phyloP scores from a whole-genome alignment of 768 basidiomycete species.

The Naganishia friedmannii region DNA sequence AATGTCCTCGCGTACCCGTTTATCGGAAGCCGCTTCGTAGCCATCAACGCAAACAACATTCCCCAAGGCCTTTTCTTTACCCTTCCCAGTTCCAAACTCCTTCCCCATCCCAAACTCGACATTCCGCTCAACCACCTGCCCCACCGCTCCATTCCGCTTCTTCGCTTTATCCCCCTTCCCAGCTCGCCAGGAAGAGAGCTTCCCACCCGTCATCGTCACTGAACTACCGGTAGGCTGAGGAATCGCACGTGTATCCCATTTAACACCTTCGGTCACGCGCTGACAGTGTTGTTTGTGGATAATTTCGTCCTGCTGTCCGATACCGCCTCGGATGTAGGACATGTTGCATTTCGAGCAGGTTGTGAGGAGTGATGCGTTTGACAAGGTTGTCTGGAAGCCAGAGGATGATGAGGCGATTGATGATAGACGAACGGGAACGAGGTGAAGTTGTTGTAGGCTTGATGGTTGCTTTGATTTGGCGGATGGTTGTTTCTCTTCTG shows the following conservation, averaged over 20 bases:
- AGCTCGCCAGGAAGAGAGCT: background rate
- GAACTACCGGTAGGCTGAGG: background rate
- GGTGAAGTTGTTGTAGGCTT: constrained; percentile 30
- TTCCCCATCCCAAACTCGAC: constrained; percentile 35
- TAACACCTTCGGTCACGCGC: constrained; percentile 41
- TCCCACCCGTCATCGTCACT: constrained; percentile 9
- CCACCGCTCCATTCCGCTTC: constrained; percentile 28
- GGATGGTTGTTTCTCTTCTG: background rate
- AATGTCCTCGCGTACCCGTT: background rate
- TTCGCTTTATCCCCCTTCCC: constrained; percentile 14
- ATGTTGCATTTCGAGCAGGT: constrained; percentile 46
- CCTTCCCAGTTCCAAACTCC: constrained; percentile 33
- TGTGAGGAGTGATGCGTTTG: constrained; percentile 17
- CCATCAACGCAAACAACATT: constrained; percentile 18
- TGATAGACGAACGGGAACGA: constrained; percentile 24
- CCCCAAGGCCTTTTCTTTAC: constrained; percentile 25
- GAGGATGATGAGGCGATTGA: constrained; percentile 18
- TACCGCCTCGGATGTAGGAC: constrained; percentile 48
- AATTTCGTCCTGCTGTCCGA: constrained; percentile 35
- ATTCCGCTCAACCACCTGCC: constrained; percentile 19
- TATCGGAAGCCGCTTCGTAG: background rate
- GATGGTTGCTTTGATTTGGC: background rate
- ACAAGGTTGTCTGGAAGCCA: background rate
- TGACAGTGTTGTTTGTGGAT: constrained; percentile 43
- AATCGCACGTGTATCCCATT: constrained; percentile 43